phyloP scores from a whole-genome alignment of 2,329 filamentous ascomycete species.

The Akanthomyces muscarius region DNA sequence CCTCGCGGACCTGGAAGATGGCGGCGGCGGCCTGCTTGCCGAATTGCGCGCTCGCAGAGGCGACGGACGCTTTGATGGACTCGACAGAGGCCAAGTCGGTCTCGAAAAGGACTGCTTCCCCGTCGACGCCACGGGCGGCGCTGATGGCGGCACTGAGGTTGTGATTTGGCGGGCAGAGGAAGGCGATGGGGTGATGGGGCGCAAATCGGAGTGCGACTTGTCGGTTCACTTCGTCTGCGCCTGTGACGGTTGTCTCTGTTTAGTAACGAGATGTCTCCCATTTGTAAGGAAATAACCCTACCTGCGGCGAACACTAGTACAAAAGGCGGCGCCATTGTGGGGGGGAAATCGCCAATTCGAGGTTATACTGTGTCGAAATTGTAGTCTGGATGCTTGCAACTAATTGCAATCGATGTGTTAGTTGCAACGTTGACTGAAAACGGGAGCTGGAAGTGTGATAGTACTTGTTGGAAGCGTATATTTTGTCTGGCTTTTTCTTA shows the following conservation, averaged over 20 bases:
- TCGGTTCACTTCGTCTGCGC: background rate
- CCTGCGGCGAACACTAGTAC: slow-evolving; percentile 3
- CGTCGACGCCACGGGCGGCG: background rate
- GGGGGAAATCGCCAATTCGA: too few species aligned
- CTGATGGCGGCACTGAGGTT: background rate
- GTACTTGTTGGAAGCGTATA: too few species aligned
- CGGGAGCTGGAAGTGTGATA: too few species aligned
- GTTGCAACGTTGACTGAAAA: too few species aligned
- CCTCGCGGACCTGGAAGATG: slow-evolving; percentile 4
- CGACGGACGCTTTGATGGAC: background rate
- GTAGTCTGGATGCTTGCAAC: too few species aligned
- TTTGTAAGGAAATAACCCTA: background rate
- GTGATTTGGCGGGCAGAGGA: background rate
- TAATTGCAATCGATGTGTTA: too few species aligned
- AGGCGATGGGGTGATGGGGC: slow-evolving; percentile 6
- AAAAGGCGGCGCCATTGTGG: background rate
- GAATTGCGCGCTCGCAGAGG: background rate
- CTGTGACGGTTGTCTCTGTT: background rate
- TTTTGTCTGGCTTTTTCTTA: too few species aligned
- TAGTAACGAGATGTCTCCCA: background rate
- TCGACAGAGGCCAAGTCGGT: background rate
- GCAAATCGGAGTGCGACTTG: slow-evolving; percentile 7
- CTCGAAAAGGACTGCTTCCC: slow-evolving; percentile 9
- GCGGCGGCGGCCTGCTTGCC: slow-evolving; percentile 12
- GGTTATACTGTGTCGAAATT: too few species aligned